Base-by-base conservation (phyloP, 2,329 filamentous ascomycete species). In the Metarhizium guizhouense region DNA sequence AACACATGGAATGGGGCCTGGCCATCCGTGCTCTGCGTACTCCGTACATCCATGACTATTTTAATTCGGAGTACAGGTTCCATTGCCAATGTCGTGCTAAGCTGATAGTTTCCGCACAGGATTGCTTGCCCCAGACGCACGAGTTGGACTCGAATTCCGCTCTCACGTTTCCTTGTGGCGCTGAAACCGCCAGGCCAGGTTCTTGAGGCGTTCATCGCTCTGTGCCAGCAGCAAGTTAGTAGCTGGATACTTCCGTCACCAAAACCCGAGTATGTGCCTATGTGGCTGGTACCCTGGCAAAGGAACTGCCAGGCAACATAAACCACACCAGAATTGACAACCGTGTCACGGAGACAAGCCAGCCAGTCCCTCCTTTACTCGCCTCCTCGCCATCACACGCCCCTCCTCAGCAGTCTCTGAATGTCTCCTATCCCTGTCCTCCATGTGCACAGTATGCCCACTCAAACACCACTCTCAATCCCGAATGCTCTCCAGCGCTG, bases 401-500 rank as follows among this genome's bases (percentile, higher is more conserved):
- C 25, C 34, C 47, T 51, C 36, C 48, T 47, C 54, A 50, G 30
- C 36, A 30, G 34, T 29, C 25, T 48, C n/a, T 20, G 29, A 20
- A 18, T 18, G 36, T 18, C n/a, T 32, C 18, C 10, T 29, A 56
- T 56, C 45, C 54, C 54, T 53, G 54, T 45, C 38, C 52, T 40
- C 54, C 54, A 56, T 56, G 54, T 56, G 54, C 51, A 11, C 13
- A 10, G n/a, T 32, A 25, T 34, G 43, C 36, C 45, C n/a, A 53
- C 42, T 42, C 14, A 25, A 47, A 32, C 20, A 48, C 6, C 11
- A 6, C 45, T 30, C 25, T 3, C 43, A 48, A 48, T 48, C 4
- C 45, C 25, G 45, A 48, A 48, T 30, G 45, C 45, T 48, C 20
- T 48, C 45, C 25, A 18, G 8, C 25, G 13, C 45, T 20, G 20